These are phyloP conservation scores for Psilocybe azurescens DNA, from an alignment of 768 basidiomycete species.

Conservation along the genomic window DNA sequence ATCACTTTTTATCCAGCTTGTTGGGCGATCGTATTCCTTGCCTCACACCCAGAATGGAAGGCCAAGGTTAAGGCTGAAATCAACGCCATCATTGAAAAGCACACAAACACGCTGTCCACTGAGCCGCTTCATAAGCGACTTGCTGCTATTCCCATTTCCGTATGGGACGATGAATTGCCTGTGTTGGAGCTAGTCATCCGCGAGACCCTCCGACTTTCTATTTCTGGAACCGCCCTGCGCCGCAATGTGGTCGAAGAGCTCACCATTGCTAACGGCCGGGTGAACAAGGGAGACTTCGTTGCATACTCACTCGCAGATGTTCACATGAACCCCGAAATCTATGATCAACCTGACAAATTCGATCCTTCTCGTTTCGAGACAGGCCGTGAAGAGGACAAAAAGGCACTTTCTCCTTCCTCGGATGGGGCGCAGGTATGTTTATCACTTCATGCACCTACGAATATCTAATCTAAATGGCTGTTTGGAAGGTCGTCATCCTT, in stretches of 20 bases:
- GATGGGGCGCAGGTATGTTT: conserved; percentile 44
- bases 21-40: conserved; percentile 43
- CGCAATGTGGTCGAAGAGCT: conserved; percentile 40
- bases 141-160: conserved; percentile 36
- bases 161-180: conserved; percentile 49
- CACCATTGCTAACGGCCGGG: conserved; percentile 26
- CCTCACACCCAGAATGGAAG: conserved; percentile 41
- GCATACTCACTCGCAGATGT: conserved; percentile 38
- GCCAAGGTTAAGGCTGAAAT: conserved; percentile 36
- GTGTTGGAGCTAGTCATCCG: conserved; percentile 41
- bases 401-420: conserved; percentile 36
- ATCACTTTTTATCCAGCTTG: conserved; percentile 29
- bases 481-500: conserved; percentile 42
- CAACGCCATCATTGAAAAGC: conserved; percentile 32
- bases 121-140: conserved; percentile 41
- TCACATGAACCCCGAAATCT: conserved; percentile 41
- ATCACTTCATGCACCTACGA: too few species aligned
- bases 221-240: conserved; percentile 35
- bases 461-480: too few species aligned
- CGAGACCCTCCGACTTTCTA: conserved; percentile 43
- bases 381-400: conserved; percentile 41
- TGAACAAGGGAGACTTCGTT: conserved; percentile 41
- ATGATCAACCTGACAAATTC: conserved; percentile 38
- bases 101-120: conserved; percentile 28
- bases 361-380: conserved; percentile 39